Evolutionary conservation across 83 land plant genomes (phyloP), one percentile per base, ranked within the genome.

Genomic region (Picea abies): DNA sequence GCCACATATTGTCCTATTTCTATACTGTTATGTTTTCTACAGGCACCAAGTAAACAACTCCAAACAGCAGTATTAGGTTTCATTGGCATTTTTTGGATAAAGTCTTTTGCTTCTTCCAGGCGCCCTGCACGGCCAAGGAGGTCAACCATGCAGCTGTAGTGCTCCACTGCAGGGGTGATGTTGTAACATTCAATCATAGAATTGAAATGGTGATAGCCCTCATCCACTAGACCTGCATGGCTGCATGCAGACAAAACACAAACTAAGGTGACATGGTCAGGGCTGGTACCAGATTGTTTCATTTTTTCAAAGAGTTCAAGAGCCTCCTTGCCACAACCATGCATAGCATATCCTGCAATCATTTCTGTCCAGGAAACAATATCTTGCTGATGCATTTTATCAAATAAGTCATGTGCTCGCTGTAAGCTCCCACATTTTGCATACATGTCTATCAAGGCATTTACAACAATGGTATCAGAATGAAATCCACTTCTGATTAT

Each of bases 361-460:
- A 91, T 37, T 56, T 87, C 82, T 83, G 88, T 91, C 90, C 90
- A 91, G 39, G 87, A 83, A 19, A 88, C 87, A 44, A 86, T 62
- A 75, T 88, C 89, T 79, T 64, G 81, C n/a, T 23, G 32, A n/a
- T 79, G 63, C 80, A 91, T 58, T 4, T 70, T 78, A 75, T 91
- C 77, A 63, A 91, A 91, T 35, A 89, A 15, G 11, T 60, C 41
- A 80, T 79, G 63, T 4, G 93, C 93, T 9, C 47, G n/a, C 23
- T 22, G 23, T 29, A 91, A 83, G 44, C 5, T 61, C 68, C 84
- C 87, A 81, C 91, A 89, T 78, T 87, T 84, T 3, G 90, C 86
- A 84, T 90, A 90, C 90, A 90, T 86, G 14, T 90, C 80, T 6
- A 88, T 85, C 3, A 91, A 85, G 4, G 93, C 86, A 12, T 86